A percentile compares a stretch with the other conserved stretches of the same genome.
Evolutionary conservation across 2,329 filamentous ascomycete species (phyloP).

Genomic region (Pseudogymnoascus sp.): DNA sequence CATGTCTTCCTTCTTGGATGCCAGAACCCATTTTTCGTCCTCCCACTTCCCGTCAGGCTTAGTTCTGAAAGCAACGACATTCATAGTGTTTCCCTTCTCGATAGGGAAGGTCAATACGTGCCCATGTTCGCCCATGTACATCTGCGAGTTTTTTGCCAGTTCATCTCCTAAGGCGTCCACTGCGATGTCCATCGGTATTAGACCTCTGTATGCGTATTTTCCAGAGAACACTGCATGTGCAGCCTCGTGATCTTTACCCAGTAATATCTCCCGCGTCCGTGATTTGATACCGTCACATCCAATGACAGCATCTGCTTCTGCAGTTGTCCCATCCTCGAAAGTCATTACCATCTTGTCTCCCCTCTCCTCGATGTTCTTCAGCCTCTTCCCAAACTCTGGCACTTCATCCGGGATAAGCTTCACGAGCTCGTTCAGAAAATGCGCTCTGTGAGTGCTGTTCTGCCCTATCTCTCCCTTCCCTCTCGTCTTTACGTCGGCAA

Average conservation of each 20-base stretch:
- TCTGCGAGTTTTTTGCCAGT: slow-evolving; percentile 35
- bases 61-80: slow-evolving; percentile 39
- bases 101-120: not conserved
- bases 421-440: slow-evolving; percentile 25
- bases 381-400: slow-evolving; percentile 29
- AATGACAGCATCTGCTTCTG: slow-evolving; percentile 40
- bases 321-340: slow-evolving; percentile 38
- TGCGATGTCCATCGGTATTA: slow-evolving; percentile 47
- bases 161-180: slow-evolving; percentile 36
- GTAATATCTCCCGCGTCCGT: slow-evolving; percentile 40
- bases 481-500: slow-evolving; percentile 6
- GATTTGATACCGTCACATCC: slow-evolving; percentile 59
- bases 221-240: slow-evolving; percentile 37
- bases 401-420: slow-evolving; percentile 32
- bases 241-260: slow-evolving; percentile 32
- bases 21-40: slow-evolving; percentile 31
- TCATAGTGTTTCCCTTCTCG: slow-evolving; percentile 22
- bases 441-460: slow-evolving; percentile 23
- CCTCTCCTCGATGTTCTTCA: slow-evolving; percentile 26
- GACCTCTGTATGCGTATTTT: slow-evolving; percentile 49
- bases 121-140: not conserved
- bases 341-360: slow-evolving; percentile 24
- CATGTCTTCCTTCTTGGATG: slow-evolving; percentile 31
- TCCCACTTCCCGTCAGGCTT: slow-evolving; percentile 29
- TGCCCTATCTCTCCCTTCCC: slow-evolving; percentile 17